Evolutionary conservation across 257 asterid genomes (phyloP).

Genomic region (Nicotiana tabacum): DNA sequence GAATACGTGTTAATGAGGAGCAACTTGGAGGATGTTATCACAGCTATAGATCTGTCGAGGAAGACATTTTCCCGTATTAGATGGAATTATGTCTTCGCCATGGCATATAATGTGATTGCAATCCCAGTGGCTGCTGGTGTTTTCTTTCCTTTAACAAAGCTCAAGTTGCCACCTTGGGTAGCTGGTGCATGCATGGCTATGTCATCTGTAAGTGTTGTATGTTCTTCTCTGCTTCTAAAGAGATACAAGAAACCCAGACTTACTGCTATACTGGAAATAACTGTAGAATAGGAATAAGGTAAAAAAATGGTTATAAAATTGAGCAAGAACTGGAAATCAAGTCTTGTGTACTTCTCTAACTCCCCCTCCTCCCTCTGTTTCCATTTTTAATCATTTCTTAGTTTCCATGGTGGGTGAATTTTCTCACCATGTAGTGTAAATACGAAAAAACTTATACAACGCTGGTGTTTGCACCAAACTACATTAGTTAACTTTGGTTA

Average conservation of each 20-base stretch:
- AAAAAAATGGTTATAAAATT: neutral
- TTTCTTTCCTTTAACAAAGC: conserved; percentile 57
- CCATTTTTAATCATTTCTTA: too few species aligned
- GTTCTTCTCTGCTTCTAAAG: conserved; percentile 87
- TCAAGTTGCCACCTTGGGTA: conserved; percentile 90
- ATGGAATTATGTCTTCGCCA: conserved; percentile 77
- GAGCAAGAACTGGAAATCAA: too few species aligned
- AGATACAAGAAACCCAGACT: conserved; percentile 88
- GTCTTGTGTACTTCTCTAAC: too few species aligned
- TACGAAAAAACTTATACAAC: too few species aligned
- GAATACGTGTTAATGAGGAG: conserved; percentile 94
- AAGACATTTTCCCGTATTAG: conserved; percentile 79
- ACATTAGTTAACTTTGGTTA: too few species aligned
- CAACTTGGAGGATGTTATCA: conserved; percentile 88
- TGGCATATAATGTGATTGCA: conserved; percentile 77
- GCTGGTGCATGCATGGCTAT: conserved; percentile 99
- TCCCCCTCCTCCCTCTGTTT: too few species aligned
- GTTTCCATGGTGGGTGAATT: too few species aligned
- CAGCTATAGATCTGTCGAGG: conserved; percentile 89
- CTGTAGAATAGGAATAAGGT: conserved; percentile 52
- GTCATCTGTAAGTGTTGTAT: conserved; percentile 91
- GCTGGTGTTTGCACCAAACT: too few species aligned
- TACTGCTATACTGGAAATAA: conserved; percentile 77
- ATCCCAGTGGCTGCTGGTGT: conserved; percentile 91
- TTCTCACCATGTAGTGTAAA: too few species aligned